phyloP scores from a whole-genome alignment of 1,139 yeast species.

The Debaryomycetaceae sp. region DNA sequence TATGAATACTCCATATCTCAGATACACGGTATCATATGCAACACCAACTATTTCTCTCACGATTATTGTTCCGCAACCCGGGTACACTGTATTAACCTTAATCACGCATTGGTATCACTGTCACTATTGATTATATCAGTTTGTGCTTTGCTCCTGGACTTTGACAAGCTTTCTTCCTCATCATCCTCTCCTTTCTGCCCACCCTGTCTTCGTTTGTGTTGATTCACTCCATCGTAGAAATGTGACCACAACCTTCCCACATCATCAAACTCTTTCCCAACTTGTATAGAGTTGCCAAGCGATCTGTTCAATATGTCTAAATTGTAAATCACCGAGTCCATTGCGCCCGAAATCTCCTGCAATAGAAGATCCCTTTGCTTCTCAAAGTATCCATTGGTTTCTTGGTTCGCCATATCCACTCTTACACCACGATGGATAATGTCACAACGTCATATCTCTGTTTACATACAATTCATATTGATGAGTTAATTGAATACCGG shows the following conservation, averaged over 20 bases:
- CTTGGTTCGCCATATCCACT: conserved; percentile 4
- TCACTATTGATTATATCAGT: conserved; percentile 1
- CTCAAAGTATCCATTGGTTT: conserved; percentile 23
- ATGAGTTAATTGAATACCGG: not conserved
- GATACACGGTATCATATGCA: too few relatives aligned
- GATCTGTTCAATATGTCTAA: conserved; percentile 41
- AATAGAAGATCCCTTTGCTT: conserved; percentile 43
- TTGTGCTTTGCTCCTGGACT: not conserved
- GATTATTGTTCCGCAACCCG: too few relatives aligned
- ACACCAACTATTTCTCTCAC: too few relatives aligned
- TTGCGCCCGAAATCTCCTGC: conserved; percentile 39
- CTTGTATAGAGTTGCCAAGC: conserved; percentile 39
- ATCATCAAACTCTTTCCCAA: conserved; percentile 45
- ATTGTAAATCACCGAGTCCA: conserved; percentile 41
- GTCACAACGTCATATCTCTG: not conserved
- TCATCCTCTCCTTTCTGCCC: conserved; percentile 5
- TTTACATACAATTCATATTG: not conserved
- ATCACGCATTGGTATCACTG: not conserved
- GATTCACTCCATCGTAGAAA: conserved; percentile 36
- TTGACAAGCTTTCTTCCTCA: not conserved
- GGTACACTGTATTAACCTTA: too few relatives aligned
- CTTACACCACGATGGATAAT: too few relatives aligned
- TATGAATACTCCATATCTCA: too few relatives aligned
- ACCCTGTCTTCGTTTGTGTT: conserved; percentile 14
- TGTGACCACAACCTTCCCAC: conserved; percentile 43